Evolutionary conservation across 208 protist species (phyloP).

Genomic region (Crithidia mellificae): DNA sequence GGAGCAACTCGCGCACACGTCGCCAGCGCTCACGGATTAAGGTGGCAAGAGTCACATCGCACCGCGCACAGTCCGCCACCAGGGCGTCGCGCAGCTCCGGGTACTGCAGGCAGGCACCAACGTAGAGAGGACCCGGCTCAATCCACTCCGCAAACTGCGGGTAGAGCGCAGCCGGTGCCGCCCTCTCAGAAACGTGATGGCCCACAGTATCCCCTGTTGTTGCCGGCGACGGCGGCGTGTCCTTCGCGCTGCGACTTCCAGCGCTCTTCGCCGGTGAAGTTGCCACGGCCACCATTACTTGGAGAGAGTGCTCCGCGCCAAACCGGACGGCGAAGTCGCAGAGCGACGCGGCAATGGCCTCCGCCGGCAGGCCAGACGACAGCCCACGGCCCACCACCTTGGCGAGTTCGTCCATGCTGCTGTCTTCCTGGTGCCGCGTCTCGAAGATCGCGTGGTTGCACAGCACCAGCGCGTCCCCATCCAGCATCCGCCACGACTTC

Average conservation of each 20-base stretch:
- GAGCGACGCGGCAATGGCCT: slow-evolving; percentile 61
- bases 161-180: no score
- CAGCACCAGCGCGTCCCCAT: slow-evolving; percentile 74
- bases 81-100: slow-evolving; percentile 44
- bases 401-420: slow-evolving; percentile 76
- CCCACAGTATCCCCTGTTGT: no score
- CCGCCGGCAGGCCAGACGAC: slow-evolving; percentile 30
- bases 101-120: slow-evolving; percentile 48
- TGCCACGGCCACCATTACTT: slow-evolving; percentile 75
- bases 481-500: slow-evolving; percentile 73
- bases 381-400: slow-evolving; percentile 65
- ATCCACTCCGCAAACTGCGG: slow-evolving; percentile 53
- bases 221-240: no score
- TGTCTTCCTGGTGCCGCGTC: slow-evolving; percentile 58
- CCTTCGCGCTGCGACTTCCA: not conserved
- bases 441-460: slow-evolving; percentile 78
- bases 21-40: slow-evolving; percentile 65
- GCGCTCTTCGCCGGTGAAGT: not conserved
- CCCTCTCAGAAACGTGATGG: no score
- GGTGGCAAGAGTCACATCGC: slow-evolving; percentile 43
- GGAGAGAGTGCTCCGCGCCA: slow-evolving; percentile 68
- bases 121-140: slow-evolving; percentile 70
- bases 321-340: slow-evolving; percentile 84
- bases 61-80: slow-evolving; percentile 63
- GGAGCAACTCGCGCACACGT: slow-evolving; percentile 52